Evolutionary conservation across 2,329 filamentous ascomycete genomes (phyloP).

Genomic region (Penicillium brasilianum): DNA sequence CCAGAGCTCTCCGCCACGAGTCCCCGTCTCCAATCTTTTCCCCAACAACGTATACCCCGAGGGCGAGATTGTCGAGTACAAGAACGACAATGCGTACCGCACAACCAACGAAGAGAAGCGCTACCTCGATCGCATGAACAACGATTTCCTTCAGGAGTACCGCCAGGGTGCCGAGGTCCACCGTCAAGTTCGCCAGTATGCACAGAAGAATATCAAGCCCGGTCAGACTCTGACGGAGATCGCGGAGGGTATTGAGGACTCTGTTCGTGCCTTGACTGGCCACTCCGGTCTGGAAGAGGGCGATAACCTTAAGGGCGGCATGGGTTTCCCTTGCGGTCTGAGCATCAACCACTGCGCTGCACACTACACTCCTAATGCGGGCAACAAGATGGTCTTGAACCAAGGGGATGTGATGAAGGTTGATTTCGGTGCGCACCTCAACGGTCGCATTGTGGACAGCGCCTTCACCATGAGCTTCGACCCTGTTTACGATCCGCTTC

Average conservation of each 20-base stretch:
- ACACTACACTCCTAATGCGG: slow-evolving; percentile 85
- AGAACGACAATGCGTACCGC: slow-evolving; percentile 75
- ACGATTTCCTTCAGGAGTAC: slow-evolving; percentile 79
- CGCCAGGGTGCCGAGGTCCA: slow-evolving; percentile 87
- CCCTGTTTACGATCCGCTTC: slow-evolving; percentile 69
- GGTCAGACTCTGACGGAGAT: slow-evolving; percentile 81
- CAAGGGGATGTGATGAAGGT: slow-evolving; percentile 75
- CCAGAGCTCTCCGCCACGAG: slow-evolving; percentile 78
- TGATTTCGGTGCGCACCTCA: slow-evolving; percentile 73
- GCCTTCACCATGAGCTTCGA: slow-evolving; percentile 73
- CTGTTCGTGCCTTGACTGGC: slow-evolving; percentile 75
- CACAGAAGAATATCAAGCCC: slow-evolving; percentile 78
- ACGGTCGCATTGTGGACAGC: slow-evolving; percentile 72
- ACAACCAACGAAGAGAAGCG: slow-evolving; percentile 86
- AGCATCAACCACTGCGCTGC: slow-evolving; percentile 85
- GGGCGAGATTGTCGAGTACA: slow-evolving; percentile 79
- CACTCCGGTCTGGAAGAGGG: slow-evolving; percentile 78
- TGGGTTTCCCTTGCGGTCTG: slow-evolving; percentile 85
- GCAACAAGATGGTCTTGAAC: slow-evolving; percentile 74
- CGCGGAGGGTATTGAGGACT: slow-evolving; percentile 83
- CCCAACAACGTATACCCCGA: slow-evolving; percentile 73
- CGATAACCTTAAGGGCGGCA: slow-evolving; percentile 76
- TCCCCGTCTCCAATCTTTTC: slow-evolving; percentile 75
- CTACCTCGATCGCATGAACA: slow-evolving; percentile 78
- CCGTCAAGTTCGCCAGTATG: slow-evolving; percentile 83